Base-by-base conservation (phyloP, 805 yeast species). In the Lipomyces sp. region DNA sequence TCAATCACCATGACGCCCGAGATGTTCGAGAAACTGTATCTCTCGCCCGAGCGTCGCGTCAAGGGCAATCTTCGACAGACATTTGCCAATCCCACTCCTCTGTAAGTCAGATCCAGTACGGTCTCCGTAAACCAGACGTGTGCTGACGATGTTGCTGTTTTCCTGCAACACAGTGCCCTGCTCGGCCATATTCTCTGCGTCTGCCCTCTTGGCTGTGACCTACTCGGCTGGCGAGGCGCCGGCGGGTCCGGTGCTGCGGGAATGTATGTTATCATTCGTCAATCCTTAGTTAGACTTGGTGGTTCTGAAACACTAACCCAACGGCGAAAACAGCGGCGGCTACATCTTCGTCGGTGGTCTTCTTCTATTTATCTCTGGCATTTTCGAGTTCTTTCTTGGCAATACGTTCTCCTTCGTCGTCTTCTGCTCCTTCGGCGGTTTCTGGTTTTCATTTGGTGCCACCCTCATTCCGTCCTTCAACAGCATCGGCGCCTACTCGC, bases 331-430 rank as follows among this genome's bases (percentile, higher is more conserved):
- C n/a, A n/a, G n/a, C 24, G 59, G 57, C 23, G 55, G 51, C 19
- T 53, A 36, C 39, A 18, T 51, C 31, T 53, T 57, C 31, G 31
- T 53, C 37, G 56, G 57, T 26, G 59, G 59, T 22, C 42, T 56
- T n/a, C 39, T 53, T n/a, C 43, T 51, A 21, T 4, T 58, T 29
- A 31, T 51, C 16, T 41, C 51, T 24, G 61, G 59, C 19, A 43
- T 57, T 16, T 42, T 57, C 39, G 61, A 58, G 44, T 51, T 58
- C 23, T 33, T 58, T 38, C 57, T 57, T 29, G 61, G 61, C 21
- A 58, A 58, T 46, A 53, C 61, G 10, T 58, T 53, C 35, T 43
- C 61, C 7, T 58, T 57, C 31, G 57, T 53, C 33, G 57, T 57
- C 22, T 57, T 57, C 33, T 39, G 53, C 36, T 39, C 44, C 13